These are phyloP conservation scores for Kwoniella dejecticola DNA, from an alignment of 768 basidiomycete genomes.

Conservation along the genomic window DNA sequence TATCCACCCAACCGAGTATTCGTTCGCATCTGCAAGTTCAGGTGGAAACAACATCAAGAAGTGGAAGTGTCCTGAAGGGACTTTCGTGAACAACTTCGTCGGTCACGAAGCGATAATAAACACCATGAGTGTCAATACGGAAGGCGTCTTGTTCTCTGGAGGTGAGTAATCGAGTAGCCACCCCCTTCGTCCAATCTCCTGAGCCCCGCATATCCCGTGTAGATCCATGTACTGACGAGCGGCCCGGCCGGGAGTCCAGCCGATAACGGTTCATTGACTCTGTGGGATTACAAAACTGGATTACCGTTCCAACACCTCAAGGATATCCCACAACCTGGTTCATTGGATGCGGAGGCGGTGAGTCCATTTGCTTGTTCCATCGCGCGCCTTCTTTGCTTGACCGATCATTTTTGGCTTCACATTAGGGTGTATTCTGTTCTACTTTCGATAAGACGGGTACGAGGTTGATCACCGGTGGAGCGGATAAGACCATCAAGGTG, in stretches of 20 bases:
- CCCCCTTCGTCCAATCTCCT: neutral
- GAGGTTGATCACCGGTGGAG: conserved; percentile 82
- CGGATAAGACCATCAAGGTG: conserved; percentile 96
- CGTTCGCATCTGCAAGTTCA: conserved; percentile 90
- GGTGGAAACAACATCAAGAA: conserved; percentile 99
- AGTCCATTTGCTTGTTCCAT: conserved; percentile 20
- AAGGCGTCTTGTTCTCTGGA: conserved; percentile 96
- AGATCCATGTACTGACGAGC: too few species aligned
- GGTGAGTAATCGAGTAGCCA: too few species aligned
- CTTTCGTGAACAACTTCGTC: conserved; percentile 92
- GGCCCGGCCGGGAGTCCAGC: too few species aligned
- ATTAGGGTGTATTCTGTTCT: conserved; percentile 90
- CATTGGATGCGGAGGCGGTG: conserved; percentile 86
- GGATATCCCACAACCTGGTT: conserved; percentile 95
- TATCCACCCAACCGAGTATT: conserved; percentile 94
- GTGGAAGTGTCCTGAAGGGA: conserved; percentile 97
- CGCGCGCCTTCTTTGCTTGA: too few species aligned
- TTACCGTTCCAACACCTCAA: conserved; percentile 92
- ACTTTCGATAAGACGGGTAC: conserved; percentile 96
- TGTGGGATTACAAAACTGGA: conserved; percentile 96
- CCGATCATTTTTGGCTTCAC: too few species aligned
- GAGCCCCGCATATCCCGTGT: neutral
- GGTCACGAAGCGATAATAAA: conserved; percentile 99
- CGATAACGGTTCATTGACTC: conserved; percentile 85
- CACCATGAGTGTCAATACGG: conserved; percentile 86